Percentiles rank a stretch among this genome's conserved stretches.
These are phyloP conservation scores for Ascochyta viciae-villosae DNA, from an alignment of 2,329 filamentous ascomycete genomes.

Conservation along the genomic window DNA sequence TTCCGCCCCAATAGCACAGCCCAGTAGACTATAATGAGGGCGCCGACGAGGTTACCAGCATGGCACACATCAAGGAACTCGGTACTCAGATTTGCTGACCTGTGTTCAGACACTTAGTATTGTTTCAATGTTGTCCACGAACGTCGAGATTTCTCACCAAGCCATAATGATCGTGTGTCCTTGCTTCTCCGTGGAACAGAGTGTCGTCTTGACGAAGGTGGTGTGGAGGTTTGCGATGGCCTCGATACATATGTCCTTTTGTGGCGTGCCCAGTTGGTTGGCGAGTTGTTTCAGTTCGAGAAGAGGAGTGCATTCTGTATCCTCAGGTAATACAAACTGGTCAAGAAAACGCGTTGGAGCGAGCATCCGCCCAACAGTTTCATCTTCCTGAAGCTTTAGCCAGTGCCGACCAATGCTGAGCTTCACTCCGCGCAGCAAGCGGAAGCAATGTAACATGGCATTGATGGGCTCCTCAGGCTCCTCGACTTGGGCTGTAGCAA, in stretches of 20 bases:
- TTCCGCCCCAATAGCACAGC: slow-evolving; percentile 29
- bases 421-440: slow-evolving; percentile 36
- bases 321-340: not conserved
- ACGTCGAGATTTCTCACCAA: not conserved
- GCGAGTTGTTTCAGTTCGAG: slow-evolving; percentile 9
- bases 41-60: slow-evolving; percentile 34
- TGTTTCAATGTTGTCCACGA: not conserved
- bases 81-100: slow-evolving; percentile 2
- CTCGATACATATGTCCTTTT: slow-evolving; percentile 27
- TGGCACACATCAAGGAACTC: slow-evolving; percentile 9
- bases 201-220: slow-evolving; percentile 8
- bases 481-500: slow-evolving; percentile 35
- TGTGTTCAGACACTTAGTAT: not conserved
- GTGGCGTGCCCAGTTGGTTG: slow-evolving; percentile 21
- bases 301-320: slow-evolving; percentile 2
- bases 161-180: slow-evolving; percentile 9
- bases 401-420: slow-evolving; percentile 33
- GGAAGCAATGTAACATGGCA: slow-evolving; percentile 39
- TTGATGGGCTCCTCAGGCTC: slow-evolving; percentile 36
- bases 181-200: slow-evolving; percentile 6
- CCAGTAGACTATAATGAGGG: slow-evolving; percentile 38
- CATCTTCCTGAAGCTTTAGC: slow-evolving; percentile 14
- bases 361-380: not conserved
- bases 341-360: not conserved
- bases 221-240: slow-evolving; percentile 36